Percentiles rank a stretch among this genome's conserved stretches.
Evolutionary conservation across 176 grass and related monocot genomes (phyloP).

Genomic region (Poa pratensis): DNA sequence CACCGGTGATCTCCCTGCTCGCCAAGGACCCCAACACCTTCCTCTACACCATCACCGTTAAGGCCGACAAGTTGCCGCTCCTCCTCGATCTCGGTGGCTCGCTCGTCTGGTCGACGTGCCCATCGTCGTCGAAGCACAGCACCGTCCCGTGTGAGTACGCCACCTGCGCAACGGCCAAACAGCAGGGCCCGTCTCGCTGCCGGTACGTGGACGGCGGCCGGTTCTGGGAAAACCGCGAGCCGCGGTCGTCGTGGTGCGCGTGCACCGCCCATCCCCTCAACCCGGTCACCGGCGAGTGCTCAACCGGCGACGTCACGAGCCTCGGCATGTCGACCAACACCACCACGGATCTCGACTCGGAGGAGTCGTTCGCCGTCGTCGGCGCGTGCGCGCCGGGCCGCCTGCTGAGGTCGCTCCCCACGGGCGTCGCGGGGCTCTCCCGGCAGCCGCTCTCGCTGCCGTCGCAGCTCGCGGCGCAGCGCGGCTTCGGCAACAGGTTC

Average conservation of each 20-base stretch:
- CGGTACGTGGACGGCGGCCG: constrained; percentile 32
- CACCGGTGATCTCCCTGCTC: constrained; percentile 11
- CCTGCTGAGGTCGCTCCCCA: constrained; percentile 40
- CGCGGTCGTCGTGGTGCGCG: neutral
- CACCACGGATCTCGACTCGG: constrained; percentile 9
- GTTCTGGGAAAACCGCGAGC: constrained; percentile 19
- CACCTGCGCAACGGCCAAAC: neutral
- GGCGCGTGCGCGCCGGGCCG: constrained; percentile 46
- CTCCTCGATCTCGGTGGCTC: constrained; percentile 45
- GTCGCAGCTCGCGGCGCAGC: constrained; percentile 47
- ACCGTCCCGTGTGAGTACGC: neutral
- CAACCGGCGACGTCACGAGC: constrained; percentile 42
- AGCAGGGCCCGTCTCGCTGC: constrained; percentile 9
- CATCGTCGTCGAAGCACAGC: neutral
- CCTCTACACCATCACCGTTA: constrained; percentile 18
- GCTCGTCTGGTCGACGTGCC: constrained; percentile 46
- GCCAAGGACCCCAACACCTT: constrained; percentile 30
- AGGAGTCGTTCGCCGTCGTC: neutral
- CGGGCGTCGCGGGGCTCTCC: constrained; percentile 57
- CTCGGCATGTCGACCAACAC: constrained; percentile 30
- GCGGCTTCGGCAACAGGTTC: constrained; percentile 46
- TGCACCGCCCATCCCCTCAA: constrained; percentile 45
- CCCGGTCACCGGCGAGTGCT: constrained; percentile 47
- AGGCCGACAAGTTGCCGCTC: constrained; percentile 12
- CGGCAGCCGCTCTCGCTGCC: constrained; percentile 36